Evolutionary conservation across 208 protist species (phyloP), one percentile per base, ranked within the genome.

Genomic region (Acanthamoeba rhysodes): DNA sequence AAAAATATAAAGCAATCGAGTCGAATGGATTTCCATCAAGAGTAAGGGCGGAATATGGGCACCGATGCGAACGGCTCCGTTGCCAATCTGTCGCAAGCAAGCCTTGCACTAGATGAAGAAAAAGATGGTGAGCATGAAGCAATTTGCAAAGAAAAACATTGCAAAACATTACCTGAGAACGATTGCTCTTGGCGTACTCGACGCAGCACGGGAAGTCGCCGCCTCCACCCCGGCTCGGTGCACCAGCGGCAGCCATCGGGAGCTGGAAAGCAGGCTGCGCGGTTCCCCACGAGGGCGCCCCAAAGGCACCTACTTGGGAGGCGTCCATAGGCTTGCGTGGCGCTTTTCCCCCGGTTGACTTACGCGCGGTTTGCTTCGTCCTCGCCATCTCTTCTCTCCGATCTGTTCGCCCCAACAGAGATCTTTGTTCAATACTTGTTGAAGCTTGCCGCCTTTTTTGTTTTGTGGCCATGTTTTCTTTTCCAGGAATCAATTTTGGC

Each of bases 281-380:
- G 4, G 37, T 41, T 3, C 37, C 37, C 37, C 37, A 41, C 37
- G 37, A 41, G 37, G 37, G 37, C 37, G 37, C 4, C 37, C 37
- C 37, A 41, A 41, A 41, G 37, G 59, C 20, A 5, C n/a, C n/a
- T n/a, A 16, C 59, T n/a, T 2, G 57, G 16, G 20, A 99, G 96
- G 98, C 99, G 96, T 98, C 98, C 20, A 99, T 95, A 68, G 97
- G 97, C 95, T 99, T 99, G 96, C 99, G 98, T 96, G 97, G 99
- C 92, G 98, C 98, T 98, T 99, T 99, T 95, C 98, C 98, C 97
- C 98, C 98, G 76, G 98, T 99, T 48, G 98, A 98, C 41, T 99
- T 99, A 95, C 99, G 98, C 76, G 99, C 98, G 57, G 99, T 99
- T 96, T 99, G 99, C 98, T 99, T 99, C 29, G 99, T 99, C 95